phyloP scores from a whole-genome alignment of 2,329 filamentous ascomycete genomes.

The Polychaeton citri region DNA sequence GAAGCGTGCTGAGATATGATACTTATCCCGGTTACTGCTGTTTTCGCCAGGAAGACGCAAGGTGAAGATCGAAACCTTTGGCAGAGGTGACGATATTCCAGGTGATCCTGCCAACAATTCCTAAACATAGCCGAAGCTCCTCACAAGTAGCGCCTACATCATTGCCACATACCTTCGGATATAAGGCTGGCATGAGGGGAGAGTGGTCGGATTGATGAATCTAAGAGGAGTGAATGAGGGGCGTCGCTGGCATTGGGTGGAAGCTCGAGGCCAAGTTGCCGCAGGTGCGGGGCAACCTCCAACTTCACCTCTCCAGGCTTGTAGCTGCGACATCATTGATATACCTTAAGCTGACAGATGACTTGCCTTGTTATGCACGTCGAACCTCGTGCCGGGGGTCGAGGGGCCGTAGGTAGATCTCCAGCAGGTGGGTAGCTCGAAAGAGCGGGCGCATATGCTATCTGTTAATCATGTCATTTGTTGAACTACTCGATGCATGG shows the following conservation, averaged over 20 bases:
- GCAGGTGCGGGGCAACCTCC: too few species aligned
- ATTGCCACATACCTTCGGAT: too few species aligned
- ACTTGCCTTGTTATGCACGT: neutral
- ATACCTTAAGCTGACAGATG: neutral
- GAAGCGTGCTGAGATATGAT: too few species aligned
- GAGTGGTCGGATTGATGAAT: neutral
- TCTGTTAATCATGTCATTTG: neutral
- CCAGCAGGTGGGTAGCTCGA: neutral
- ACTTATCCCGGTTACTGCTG: too few species aligned
- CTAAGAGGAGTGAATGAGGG: neutral
- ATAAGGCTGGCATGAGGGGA: neutral
- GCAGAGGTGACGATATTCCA: too few species aligned
- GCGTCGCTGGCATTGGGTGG: neutral
- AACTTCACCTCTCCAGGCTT: too few species aligned
- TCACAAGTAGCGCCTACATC: too few species aligned
- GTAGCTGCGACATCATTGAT: neutral
- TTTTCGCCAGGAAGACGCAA: too few species aligned
- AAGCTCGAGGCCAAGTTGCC: neutral
- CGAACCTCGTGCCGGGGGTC: neutral
- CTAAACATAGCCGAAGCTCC: too few species aligned
- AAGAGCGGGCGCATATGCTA: neutral
- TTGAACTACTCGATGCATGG: neutral
- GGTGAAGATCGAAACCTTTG: too few species aligned
- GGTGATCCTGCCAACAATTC: too few species aligned
- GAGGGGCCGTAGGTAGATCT: neutral